These are phyloP conservation scores for Haematococcus lacustris DNA, from an alignment of 139 green algal genomes.

Conservation along the genomic window DNA sequence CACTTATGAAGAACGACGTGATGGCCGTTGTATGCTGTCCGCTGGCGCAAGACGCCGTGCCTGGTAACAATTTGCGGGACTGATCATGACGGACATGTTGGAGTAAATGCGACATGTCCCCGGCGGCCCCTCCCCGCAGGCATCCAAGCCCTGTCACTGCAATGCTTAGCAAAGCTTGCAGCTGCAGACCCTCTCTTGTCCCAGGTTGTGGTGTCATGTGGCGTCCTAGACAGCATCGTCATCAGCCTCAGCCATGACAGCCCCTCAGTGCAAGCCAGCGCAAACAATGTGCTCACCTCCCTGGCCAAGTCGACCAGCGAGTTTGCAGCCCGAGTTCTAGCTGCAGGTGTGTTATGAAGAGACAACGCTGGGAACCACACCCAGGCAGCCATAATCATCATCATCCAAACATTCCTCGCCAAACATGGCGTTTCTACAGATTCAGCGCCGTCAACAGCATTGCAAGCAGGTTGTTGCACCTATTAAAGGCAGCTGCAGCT, in stretches of 20 bases:
- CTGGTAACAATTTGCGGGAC: too few relatives aligned
- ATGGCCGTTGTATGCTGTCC: constrained; percentile 38
- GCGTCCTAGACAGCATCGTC: constrained; percentile 29
- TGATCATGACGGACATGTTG: too few relatives aligned
- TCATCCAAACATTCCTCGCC: too few relatives aligned
- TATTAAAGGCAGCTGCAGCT: too few relatives aligned
- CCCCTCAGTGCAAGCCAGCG: constrained; percentile 22
- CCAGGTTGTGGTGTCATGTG: constrained; percentile 37
- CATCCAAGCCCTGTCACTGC: constrained; percentile 26
- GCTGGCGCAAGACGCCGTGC: constrained; percentile 28
- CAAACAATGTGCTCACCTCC: constrained; percentile 21
- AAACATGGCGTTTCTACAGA: too few relatives aligned
- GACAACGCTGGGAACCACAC: too few relatives aligned
- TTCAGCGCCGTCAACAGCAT: too few relatives aligned
- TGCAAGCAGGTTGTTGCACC: too few relatives aligned
- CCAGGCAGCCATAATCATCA: too few relatives aligned
- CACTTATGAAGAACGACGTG: constrained; percentile 38
- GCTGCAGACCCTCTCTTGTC: constrained; percentile 27
- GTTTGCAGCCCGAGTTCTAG: constrained; percentile 29
- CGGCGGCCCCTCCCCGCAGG: too few relatives aligned
- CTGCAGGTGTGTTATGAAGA: constrained; percentile 27
- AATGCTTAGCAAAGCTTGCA: constrained; percentile 24
- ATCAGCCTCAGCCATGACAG: constrained; percentile 26
- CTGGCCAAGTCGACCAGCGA: constrained; percentile 22
- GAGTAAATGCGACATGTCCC: too few relatives aligned